phyloP scores from a whole-genome alignment of 371 early-diverging fungal genomes.

The Syncephalastrum sp. region DNA sequence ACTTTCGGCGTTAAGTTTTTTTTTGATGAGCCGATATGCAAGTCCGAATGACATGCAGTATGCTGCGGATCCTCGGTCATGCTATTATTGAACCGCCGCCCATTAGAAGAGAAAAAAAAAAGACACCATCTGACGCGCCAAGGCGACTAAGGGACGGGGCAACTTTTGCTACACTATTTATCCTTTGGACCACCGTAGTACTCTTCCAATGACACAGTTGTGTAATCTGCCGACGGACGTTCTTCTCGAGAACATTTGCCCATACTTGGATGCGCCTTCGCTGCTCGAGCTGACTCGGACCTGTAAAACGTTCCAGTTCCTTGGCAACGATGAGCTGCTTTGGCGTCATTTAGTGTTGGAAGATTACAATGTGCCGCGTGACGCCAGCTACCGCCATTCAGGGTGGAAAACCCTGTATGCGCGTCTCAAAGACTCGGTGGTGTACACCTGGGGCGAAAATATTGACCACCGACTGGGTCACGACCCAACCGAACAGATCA shows the following conservation, averaged over 20 bases:
- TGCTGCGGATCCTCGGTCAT: background rate
- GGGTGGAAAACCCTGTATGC: slow-evolving; percentile 45
- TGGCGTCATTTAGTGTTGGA: slow-evolving; percentile 36
- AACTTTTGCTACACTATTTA: too few species aligned
- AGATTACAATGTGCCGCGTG: slow-evolving; percentile 35
- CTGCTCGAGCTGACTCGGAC: slow-evolving; percentile 22
- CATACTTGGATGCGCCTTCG: slow-evolving; percentile 19
- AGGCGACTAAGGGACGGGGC: too few species aligned
- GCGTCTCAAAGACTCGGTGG: slow-evolving; percentile 24
- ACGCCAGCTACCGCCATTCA: slow-evolving; percentile 28
- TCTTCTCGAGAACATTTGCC: slow-evolving; percentile 26
- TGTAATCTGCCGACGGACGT: slow-evolving; percentile 19
- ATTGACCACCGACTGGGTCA: slow-evolving; percentile 29
- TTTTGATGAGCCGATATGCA: too few species aligned
- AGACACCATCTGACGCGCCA: too few species aligned
- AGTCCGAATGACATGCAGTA: too few species aligned
- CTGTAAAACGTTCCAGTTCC: slow-evolving; percentile 17
- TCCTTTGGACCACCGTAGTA: background rate
- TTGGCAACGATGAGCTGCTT: slow-evolving; percentile 36
- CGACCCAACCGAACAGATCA: background rate
- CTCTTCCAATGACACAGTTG: slow-evolving; percentile 6
- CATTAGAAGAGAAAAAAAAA: background rate
- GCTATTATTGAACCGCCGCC: background rate
- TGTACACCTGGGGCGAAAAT: slow-evolving; percentile 48
- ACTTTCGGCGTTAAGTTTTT: too few species aligned